phyloP scores from a whole-genome alignment of 2,329 filamentous ascomycete species.

The Venturiaceae sp. region DNA sequence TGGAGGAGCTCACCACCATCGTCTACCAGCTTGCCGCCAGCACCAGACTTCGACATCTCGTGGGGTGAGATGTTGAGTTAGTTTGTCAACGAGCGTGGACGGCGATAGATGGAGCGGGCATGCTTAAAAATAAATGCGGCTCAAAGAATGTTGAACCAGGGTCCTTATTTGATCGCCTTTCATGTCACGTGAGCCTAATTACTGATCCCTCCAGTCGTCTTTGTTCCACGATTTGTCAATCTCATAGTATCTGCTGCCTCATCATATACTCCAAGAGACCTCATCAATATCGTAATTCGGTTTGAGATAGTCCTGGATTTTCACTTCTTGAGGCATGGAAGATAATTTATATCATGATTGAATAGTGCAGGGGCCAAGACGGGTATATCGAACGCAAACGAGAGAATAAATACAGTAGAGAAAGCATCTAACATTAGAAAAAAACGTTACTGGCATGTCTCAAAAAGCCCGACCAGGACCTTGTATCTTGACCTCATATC shows the following conservation, averaged over 20 bases:
- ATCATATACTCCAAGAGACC: too few relatives aligned
- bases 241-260: too few relatives aligned
- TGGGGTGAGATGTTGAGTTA: neutral
- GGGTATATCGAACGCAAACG: neutral
- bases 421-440: neutral
- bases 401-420: neutral
- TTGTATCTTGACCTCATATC: neutral
- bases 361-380: too few relatives aligned
- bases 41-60: neutral
- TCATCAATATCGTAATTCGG: too few relatives aligned
- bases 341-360: too few relatives aligned
- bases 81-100: neutral
- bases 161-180: too few relatives aligned
- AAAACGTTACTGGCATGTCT: neutral
- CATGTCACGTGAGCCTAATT: too few relatives aligned
- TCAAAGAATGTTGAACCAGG: too few relatives aligned
- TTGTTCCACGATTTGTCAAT: too few relatives aligned
- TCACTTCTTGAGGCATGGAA: too few relatives aligned
- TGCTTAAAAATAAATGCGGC: neutral
- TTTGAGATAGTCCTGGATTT: too few relatives aligned
- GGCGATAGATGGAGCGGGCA: neutral
- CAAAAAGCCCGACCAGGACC: neutral
- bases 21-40: neutral
- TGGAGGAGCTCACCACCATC: slow-evolving; percentile 2
- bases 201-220: too few relatives aligned